phyloP scores from a whole-genome alignment of 2,329 filamentous ascomycete species.

The Colletotrichum sp. region DNA sequence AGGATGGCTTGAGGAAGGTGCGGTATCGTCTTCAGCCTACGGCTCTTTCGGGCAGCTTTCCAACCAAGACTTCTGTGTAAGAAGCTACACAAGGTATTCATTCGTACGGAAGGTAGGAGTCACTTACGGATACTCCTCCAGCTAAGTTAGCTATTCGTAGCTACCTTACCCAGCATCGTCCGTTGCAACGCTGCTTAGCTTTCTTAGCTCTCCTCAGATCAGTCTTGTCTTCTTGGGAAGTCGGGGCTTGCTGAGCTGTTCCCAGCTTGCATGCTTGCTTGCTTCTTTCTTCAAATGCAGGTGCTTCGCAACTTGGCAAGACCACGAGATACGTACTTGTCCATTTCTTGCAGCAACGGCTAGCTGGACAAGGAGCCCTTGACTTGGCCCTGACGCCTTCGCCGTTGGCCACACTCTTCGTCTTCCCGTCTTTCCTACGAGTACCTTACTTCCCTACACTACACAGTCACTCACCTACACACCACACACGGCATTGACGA shows the following conservation, averaged over 20 bases:
- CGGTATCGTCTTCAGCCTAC: constrained; percentile 43
- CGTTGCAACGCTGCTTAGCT: constrained; percentile 3
- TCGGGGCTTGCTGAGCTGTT: background rate
- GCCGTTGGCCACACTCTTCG: background rate
- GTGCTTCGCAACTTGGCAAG: background rate
- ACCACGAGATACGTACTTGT: background rate
- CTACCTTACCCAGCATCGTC: constrained; percentile 5
- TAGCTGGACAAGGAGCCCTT: background rate
- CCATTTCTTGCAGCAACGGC: background rate
- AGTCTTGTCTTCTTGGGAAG: background rate
- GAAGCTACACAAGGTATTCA: background rate
- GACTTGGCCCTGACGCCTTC: background rate
- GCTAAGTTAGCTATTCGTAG: background rate
- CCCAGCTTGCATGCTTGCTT: background rate
- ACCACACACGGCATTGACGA: constrained; percentile 16
- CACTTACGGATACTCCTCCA: background rate
- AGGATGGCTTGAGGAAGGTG: background rate
- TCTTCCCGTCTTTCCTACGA: background rate
- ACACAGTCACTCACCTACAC: background rate
- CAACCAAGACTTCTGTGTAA: constrained; percentile 24
- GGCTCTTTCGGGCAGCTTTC: constrained; percentile 51
- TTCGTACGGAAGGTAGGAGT: background rate
- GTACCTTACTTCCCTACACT: too few relatives aligned
- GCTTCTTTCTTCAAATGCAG: background rate
- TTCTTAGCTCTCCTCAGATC: background rate